Percentiles rank a stretch among this genome's conserved stretches.
Conservation (phyloP, 2,329 filamentous ascomycete genomes). For the Botryosphaeria dothidea region DNA sequence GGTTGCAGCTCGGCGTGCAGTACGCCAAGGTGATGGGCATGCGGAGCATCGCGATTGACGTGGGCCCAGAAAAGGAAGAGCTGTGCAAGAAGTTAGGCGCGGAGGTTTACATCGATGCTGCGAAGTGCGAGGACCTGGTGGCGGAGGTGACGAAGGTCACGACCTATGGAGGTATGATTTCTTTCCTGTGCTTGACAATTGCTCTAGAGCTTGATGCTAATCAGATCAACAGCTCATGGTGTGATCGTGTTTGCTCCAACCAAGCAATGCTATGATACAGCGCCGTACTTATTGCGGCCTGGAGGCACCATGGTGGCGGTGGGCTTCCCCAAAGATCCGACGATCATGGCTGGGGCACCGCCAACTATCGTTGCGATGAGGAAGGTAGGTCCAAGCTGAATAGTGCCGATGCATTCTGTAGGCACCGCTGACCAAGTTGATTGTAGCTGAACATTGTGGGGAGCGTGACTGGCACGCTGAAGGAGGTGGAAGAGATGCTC, state of each 20-base stretch:
- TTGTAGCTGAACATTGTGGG: conserved; percentile 42
- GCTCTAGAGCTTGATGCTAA: background rate
- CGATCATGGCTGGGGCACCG: conserved; percentile 30
- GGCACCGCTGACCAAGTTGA: background rate
- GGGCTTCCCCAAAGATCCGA: conserved; percentile 29
- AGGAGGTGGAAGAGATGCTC: conserved; percentile 49
- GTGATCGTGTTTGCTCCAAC: conserved; percentile 47
- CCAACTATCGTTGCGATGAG: conserved; percentile 42
- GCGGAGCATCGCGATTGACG: conserved; percentile 58
- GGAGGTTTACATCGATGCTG: conserved; percentile 36
- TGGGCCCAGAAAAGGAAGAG: conserved; percentile 34
- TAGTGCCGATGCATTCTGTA: background rate
- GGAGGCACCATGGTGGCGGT: conserved; percentile 34
- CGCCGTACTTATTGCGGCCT: conserved; percentile 29
- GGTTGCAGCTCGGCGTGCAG: conserved; percentile 51
- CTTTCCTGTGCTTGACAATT: too few species aligned
- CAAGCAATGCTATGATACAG: conserved; percentile 35
- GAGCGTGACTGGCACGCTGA: conserved; percentile 44
- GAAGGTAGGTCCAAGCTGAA: conserved; percentile 22
- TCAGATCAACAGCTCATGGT: conserved; percentile 36
- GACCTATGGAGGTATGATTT: conserved; percentile 19
- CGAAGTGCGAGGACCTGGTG: background rate
- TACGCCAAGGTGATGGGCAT: conserved; percentile 50
- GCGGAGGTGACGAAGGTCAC: conserved; percentile 48
- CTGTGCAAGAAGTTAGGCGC: conserved; percentile 54